Base-by-base conservation (phyloP, 179 eudicot species). In the Gypsophila paniculata region DNA sequence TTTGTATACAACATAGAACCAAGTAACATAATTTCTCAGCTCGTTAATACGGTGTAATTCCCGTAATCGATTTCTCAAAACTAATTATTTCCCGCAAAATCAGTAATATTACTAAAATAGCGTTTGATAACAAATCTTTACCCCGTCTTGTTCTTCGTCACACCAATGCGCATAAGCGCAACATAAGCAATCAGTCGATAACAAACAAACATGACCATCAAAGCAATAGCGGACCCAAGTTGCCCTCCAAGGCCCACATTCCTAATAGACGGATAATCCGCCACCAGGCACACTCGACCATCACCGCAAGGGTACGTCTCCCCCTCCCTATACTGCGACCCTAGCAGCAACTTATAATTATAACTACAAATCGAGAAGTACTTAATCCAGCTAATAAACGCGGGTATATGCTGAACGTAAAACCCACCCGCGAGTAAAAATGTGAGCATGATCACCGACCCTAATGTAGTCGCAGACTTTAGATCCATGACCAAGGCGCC, bases 151-250 rank as follows among this genome's bases (percentile, higher is more conserved):
- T 13, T 34, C 49, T 19, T 65, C 6, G 80, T 76, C 10, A 79
- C 86, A 5, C 98, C 98, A 64, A 93, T 81, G 61, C 96, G 84
- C 87, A 78, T 90, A 21, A 93, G 91, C 10, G 96, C 91, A 48
- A 93, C 2, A 61, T 93, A 93, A 17, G 98, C 96, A 62, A 90
- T 54, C 2, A 93, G 6, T 51, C 96, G 77, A 65, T 90, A 93
- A 2, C 69, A 81, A n/a, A 85, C 66, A 25, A 90, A 75, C 98
- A 93, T 93, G 0, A 80, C 17, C 1, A 67, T 29, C 88, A 93
- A 70, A 6, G 82, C 86, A 0, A 85, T 13, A 6, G 80, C 79
- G 0, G 91, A 79, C 12, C 61, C 17, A 12, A 62, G 64, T 17
- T 75, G 73, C 21, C 85, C 88, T 0, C 61, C 77, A 4, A 93